These are phyloP conservation scores for Pythium rhizo-oryzae DNA, from an alignment of 352 stramenopile species.

Conservation along the genomic window DNA sequence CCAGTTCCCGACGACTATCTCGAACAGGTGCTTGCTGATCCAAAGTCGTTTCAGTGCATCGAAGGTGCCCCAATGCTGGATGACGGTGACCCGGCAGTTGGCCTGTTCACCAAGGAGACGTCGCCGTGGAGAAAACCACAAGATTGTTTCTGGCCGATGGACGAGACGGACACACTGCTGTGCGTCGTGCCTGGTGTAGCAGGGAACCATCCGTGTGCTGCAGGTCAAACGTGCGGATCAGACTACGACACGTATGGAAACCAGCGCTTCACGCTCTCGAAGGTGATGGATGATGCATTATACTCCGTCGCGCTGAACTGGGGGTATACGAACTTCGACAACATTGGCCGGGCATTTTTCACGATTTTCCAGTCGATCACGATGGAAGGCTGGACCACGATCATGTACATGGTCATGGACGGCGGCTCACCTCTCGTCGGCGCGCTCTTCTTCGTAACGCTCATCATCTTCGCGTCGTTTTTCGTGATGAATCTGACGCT, in stretches of 20 bases:
- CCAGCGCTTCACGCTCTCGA: conserved; percentile 48
- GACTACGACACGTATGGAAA: conserved; percentile 78
- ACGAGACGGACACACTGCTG: conserved; percentile 73
- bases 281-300: conserved; percentile 53
- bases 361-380: conserved; percentile 95
- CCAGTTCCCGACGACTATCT: conserved; percentile 58
- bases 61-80: conserved; percentile 40
- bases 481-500: conserved; percentile 95
- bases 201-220: conserved; percentile 57
- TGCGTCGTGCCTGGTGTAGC: conserved; percentile 52
- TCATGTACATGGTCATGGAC: conserved; percentile 92
- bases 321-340: conserved; percentile 95
- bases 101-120: conserved; percentile 59
- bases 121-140: conserved; percentile 65
- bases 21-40: conserved; percentile 38
- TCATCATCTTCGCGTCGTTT: conserved; percentile 92
- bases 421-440: conserved; percentile 58
- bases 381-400: conserved; percentile 91
- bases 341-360: conserved; percentile 88
- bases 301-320: conserved; percentile 78
- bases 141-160: conserved; percentile 94
- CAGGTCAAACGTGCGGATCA: conserved; percentile 51
- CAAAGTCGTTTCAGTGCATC: conserved; percentile 42
- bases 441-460: conserved; percentile 86
- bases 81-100: conserved; percentile 44